Base-by-base conservation (phyloP, 2,329 filamentous ascomycete species). In the Pseudomassariella vexata region DNA sequence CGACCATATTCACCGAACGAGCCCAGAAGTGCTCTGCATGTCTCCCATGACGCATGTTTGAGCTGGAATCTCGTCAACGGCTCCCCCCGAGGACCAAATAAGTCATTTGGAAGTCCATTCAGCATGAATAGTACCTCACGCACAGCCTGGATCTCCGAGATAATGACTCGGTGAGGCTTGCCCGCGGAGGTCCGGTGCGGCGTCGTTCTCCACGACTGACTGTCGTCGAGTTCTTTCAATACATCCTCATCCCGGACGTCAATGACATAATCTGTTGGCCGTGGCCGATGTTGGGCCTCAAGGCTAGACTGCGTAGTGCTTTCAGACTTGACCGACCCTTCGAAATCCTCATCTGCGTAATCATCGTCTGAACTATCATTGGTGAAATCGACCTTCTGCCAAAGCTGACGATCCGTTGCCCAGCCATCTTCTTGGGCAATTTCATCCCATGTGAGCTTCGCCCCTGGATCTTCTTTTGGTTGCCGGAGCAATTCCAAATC, bases 51-150 rank as follows among this genome's bases (percentile, higher is more conserved):
- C 9, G 73, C 53, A 35, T 69, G 61, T 0, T 56, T 48, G 17
- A 76, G 59, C 35, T 73, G 66, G 33, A 66, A 73, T 2, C 45
- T 46, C 4, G 59, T 47, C 2, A 58, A 52, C 0, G 64, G 62
- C 6, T 52, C 42, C 10, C 60, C 63, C 29, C 65, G 49, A 4
- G 45, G 15, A 35, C 60, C 62, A 47, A 89, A 95, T 1, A 95
- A 51, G 2, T 78, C 81, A 3, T 84, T 90, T 5, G 79, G 73
- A 4, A 92, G 62, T 1, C 89, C 89, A 33, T 78, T 75, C 0
- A 96, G 70, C 85, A 95, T 94, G 47, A 86, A 90, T 1, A 95
- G 64, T 0, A 78, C 74, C 49, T 96, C 88, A 28, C 87, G 76
- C 17, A 89, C 62, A 9, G 80, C 65, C 41, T 89, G 79, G 2